phyloP scores from a whole-genome alignment of 345 rosid species.

The Citropsis articulata region DNA sequence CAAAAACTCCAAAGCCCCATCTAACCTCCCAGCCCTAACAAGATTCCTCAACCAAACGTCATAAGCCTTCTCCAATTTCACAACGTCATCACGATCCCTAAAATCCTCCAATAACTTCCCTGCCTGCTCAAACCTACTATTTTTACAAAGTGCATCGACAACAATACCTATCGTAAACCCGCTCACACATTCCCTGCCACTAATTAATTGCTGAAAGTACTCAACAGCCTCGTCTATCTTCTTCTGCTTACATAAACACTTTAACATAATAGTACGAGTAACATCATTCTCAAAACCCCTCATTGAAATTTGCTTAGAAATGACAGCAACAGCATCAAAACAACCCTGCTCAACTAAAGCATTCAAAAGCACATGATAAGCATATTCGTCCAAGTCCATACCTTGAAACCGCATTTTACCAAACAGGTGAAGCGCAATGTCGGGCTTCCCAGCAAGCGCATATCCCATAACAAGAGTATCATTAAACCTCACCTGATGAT shows the following conservation, averaged over 20 bases:
- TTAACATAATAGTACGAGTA: constrained; percentile 56
- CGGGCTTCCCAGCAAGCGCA: constrained; percentile 68
- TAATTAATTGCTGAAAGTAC: constrained; percentile 41
- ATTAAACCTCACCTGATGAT: constrained; percentile 33
- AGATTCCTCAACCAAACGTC: constrained; percentile 57
- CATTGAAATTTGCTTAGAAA: constrained; percentile 49
- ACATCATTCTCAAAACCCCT: constrained; percentile 47
- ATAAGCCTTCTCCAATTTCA: constrained; percentile 49
- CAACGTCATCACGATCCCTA: constrained; percentile 31
- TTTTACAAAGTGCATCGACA: constrained; percentile 51
- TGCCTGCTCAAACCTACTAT: constrained; percentile 43
- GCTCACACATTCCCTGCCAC: constrained; percentile 15
- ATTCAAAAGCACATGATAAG: constrained; percentile 66
- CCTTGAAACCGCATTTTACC: constrained; percentile 77
- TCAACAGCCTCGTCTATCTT: constrained; percentile 53
- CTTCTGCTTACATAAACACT: constrained; percentile 57
- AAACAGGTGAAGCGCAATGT: constrained; percentile 64
- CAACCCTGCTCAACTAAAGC: constrained; percentile 65
- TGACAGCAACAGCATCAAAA: constrained; percentile 43
- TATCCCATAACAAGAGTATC: constrained; percentile 71
- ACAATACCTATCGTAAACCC: constrained; percentile 38
- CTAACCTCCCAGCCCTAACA: constrained; percentile 41
- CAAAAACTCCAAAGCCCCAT: constrained; percentile 54
- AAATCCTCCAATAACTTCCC: constrained; percentile 54
- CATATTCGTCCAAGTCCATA: constrained; percentile 58